Base-by-base conservation (phyloP, 2,329 filamentous ascomycete genomes). In the Verticillium isaacii region DNA sequence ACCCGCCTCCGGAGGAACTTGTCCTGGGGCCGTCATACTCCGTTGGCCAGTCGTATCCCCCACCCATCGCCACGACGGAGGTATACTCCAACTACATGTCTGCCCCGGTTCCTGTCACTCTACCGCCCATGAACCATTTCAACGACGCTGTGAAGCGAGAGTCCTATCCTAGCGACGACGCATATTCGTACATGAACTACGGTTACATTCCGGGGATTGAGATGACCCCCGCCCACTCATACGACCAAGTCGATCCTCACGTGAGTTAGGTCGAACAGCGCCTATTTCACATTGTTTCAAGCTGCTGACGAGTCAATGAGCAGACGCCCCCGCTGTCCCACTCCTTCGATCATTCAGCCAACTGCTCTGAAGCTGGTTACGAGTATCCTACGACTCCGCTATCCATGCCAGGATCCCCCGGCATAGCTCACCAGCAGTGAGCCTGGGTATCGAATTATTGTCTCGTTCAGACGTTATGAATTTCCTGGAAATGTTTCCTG, bases 291-390 rank as follows among this genome's bases (percentile, higher is more conserved):
- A 74, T 74, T 74, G 41, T 23, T 25, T 68, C 72, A 71, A 73
- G 73, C 77, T 79, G 79, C 82, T 83, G 80, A 84, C 78, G 74
- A 74, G 73, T 75, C 68, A 62, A 62, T 70, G 74, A 67, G 69
- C 78, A 93, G 90, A 92, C 90, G 75, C 90, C 90, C 77, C 88
- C 90, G 71, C 85, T 92, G 69, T 90, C 88, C 70, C 88, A 90
- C 73, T 89, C 87, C 32, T 90, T 87, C 74, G 88, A 90, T 69
- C 84, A 87, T 72, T 91, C 88, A 59, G 78, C 84, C 64, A 82
- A 79, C 69, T 86, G 85, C 73, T 88, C 85, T 36, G 85, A 88
- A 68, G 78, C 82, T 64, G 82, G 83, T 62, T 87, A 84, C 71
- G 83, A 87, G 66, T 88, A 88, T 75, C 89, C 89, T 41, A 85